Conservation (phyloP, 73 alveolate genomes). For the Uronychia binucleata region DNA sequence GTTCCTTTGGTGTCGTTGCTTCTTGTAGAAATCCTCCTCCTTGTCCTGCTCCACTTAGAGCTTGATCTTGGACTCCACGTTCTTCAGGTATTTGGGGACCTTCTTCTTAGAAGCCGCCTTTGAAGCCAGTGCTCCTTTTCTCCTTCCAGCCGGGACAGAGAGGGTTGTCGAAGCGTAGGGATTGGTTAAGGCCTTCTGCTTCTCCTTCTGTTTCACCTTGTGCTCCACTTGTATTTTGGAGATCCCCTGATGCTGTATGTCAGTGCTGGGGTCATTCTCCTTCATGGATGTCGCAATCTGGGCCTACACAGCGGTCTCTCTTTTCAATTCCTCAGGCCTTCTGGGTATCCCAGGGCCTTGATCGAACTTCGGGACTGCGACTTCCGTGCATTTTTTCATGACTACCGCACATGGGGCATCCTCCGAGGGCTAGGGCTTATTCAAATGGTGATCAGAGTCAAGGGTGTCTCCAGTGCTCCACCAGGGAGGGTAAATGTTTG, state of each 20-base stretch:
- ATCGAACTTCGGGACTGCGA: background rate
- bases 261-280: background rate
- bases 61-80: background rate
- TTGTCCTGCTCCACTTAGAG: background rate
- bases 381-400: background rate
- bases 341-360: background rate
- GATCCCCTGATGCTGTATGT: background rate
- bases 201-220: background rate
- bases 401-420: background rate
- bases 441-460: background rate
- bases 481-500: background rate
- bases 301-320: background rate
- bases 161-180: background rate
- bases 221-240: background rate
- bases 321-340: background rate
- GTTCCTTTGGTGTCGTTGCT: background rate
- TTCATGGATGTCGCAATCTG: background rate
- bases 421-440: no score
- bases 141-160: background rate
- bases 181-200: background rate
- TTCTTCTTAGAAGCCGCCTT: background rate
- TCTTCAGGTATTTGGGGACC: background rate
- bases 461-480: background rate
- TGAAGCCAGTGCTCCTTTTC: background rate
- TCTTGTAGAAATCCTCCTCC: background rate